Conservation (phyloP, 2,329 filamentous ascomycete species). For the Simplicillium aogashimaense region DNA sequence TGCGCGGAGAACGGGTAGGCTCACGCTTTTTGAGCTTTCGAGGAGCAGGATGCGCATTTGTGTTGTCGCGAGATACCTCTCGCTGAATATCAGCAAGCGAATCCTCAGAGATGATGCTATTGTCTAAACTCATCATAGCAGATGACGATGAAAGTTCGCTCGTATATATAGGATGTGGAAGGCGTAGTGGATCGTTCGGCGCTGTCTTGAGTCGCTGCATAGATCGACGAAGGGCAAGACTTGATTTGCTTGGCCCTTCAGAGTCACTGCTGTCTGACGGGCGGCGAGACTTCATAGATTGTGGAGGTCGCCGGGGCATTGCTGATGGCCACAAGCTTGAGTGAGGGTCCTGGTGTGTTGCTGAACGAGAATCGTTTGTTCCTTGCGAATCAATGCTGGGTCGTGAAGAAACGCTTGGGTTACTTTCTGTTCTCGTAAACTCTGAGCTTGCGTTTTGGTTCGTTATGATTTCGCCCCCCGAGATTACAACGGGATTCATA, state of each 20-base stretch:
- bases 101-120: constrained; percentile 47
- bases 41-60: constrained; percentile 19
- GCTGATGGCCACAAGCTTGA: constrained; percentile 43
- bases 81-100: constrained; percentile 33
- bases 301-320: constrained; percentile 27
- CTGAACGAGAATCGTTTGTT: constrained; percentile 17
- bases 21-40: constrained; percentile 46
- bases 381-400: constrained; percentile 33
- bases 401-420: constrained; percentile 32
- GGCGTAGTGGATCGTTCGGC: constrained; percentile 31
- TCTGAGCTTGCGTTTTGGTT: constrained; percentile 47
- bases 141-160: constrained; percentile 28
- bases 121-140: constrained; percentile 46
- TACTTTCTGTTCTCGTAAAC: constrained; percentile 37
- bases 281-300: constrained; percentile 19
- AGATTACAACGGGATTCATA: constrained; percentile 57
- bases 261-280: constrained; percentile 50
- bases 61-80: constrained; percentile 21
- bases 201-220: constrained; percentile 38
- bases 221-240: constrained; percentile 45
- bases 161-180: constrained; percentile 45
- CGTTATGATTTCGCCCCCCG: constrained; percentile 51
- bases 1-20: constrained; percentile 39
- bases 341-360: constrained; percentile 17
- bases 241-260: constrained; percentile 37